Evolutionary conservation across 306 rosid species (phyloP), one percentile per base, ranked within the genome.

Genomic region (Lotus japonicus): DNA sequence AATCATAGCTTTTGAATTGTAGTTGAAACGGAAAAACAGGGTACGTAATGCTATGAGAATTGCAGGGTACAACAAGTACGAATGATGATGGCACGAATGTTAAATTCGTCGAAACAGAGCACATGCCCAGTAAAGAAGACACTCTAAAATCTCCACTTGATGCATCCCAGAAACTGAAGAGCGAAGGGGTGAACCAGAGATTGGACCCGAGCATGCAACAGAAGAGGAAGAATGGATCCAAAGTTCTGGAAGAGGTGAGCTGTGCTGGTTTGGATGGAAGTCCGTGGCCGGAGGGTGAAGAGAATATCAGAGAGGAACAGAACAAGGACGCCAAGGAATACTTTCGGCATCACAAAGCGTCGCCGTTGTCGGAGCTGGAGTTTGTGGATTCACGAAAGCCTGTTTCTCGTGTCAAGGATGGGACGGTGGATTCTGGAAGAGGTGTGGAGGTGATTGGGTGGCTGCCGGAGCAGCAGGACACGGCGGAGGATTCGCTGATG

Each of bases 381-480:
- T 4, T 87, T 21, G 87, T 33, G 0, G 96, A 89, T 58, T 76
- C 95, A 0, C 66, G 96, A 52, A 92, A 89, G 71, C 92, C 96
- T 0, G 78, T 74, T 6, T 46, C 71, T 0, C 80, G 77, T 13
- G 88, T 70, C 9, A 84, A 83, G 15, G 84, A 79, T 28, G 81
- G 82, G 56, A 80, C 85, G 3, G 81, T 73, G 0, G 74, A 79
- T 50, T 43, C 71, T 16, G 82, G 71, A 9, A 69, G 1, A 15
- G 72, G 76, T 0, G 33, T 7, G 14, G 86, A 69, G 11, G 92
- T 59, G 6, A 55, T 80, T 8, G 85, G 83, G 16, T 92, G 96
- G 96, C 60, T 64, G 75, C 89, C 95, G 61, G 96, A 87, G 82
- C 98, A 92, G 87, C 55, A 86, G 9, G 89, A 84, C 66, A 84